phyloP scores from a whole-genome alignment of 1,284 basidiomycete genomes.

The Ganoderma resinaceum region DNA sequence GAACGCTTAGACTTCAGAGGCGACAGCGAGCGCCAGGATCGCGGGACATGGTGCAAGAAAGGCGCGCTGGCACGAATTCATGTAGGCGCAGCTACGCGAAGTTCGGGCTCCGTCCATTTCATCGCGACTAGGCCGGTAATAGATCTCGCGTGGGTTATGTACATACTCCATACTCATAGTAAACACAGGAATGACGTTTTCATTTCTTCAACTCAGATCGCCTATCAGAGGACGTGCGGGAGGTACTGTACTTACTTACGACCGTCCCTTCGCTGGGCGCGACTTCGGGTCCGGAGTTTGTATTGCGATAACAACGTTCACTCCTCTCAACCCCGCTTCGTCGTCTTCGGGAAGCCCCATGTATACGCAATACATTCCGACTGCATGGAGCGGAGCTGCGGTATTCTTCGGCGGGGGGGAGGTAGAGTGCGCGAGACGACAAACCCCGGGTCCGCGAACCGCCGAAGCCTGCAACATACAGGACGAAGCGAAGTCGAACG shows the following conservation, averaged over 20 bases:
- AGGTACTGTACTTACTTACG: background rate
- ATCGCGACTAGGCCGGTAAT: background rate
- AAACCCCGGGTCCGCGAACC: background rate
- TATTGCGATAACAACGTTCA: background rate
- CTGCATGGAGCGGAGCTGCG: background rate
- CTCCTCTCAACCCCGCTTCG: background rate
- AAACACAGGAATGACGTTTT: background rate
- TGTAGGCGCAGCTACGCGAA: background rate
- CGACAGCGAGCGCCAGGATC: conserved; percentile 5
- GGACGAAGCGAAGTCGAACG: background rate
- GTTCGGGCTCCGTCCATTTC: background rate
- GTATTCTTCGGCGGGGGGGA: background rate
- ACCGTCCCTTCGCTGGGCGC: background rate
- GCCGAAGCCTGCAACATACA: background rate
- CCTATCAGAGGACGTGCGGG: background rate
- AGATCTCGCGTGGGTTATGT: background rate
- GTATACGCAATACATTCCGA: background rate
- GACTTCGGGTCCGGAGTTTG: background rate
- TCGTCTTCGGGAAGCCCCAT: background rate
- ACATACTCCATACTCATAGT: background rate
- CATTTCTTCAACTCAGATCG: background rate
- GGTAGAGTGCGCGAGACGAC: background rate
- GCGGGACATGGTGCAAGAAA: conserved; percentile 6
- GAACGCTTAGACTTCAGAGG: background rate
- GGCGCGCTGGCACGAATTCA: background rate